phyloP scores from a whole-genome alignment of 768 basidiomycete genomes.

The Sarcomyxa edulis region DNA sequence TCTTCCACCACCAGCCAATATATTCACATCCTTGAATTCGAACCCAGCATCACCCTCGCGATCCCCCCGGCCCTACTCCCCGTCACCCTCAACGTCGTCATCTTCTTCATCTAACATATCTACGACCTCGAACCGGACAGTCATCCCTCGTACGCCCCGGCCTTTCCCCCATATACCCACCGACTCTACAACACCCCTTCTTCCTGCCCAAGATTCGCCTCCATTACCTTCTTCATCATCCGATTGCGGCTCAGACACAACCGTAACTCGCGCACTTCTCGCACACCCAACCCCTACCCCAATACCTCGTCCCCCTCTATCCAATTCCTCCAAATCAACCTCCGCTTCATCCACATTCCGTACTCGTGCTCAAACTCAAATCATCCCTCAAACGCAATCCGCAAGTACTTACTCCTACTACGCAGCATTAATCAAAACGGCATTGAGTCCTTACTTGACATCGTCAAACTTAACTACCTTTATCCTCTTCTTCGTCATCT shows the following conservation, averaged over 20 bases:
- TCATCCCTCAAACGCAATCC: too few relatives aligned
- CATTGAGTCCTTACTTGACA: constrained; percentile 43
- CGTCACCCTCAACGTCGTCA: constrained; percentile 51
- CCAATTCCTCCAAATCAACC: too few relatives aligned
- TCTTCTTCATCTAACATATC: constrained; percentile 71
- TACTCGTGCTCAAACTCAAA: constrained; percentile 11
- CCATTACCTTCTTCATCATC: too few relatives aligned
- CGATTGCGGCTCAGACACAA: constrained; percentile 18
- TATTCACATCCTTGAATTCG: background rate
- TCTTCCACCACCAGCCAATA: constrained; percentile 14
- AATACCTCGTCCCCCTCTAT: too few relatives aligned
- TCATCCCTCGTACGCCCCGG: constrained; percentile 48
- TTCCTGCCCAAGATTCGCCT: too few relatives aligned
- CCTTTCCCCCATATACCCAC: constrained; percentile 18
- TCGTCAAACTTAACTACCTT: constrained; percentile 44
- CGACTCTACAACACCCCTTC: too few relatives aligned
- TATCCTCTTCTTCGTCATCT: constrained; percentile 37
- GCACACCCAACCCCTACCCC: constrained; percentile 1
- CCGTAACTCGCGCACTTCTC: constrained; percentile 12
- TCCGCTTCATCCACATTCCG: too few relatives aligned
- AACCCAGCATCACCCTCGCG: constrained; percentile 19
- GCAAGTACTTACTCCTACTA: constrained; percentile 32
- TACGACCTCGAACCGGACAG: constrained; percentile 68
- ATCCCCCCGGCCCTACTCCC: constrained; percentile 35
- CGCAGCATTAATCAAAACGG: too few relatives aligned